These are phyloP conservation scores for Kwoniella shandongensis DNA, from an alignment of 768 basidiomycete species.

Conservation along the genomic window DNA sequence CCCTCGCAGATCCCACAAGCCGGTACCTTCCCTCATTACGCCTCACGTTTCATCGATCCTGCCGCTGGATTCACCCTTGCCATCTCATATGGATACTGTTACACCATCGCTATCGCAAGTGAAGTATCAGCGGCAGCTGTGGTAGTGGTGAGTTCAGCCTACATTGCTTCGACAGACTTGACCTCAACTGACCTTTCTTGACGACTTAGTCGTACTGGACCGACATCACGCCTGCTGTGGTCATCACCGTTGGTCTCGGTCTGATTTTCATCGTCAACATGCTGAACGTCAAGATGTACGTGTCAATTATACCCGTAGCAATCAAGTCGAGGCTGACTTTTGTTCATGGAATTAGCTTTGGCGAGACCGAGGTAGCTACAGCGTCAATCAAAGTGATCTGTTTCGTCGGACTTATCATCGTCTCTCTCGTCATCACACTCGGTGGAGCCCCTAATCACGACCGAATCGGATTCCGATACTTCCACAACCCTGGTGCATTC, in stretches of 20 bases:
- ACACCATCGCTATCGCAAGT: slow-evolving; percentile 65
- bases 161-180: neutral
- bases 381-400: slow-evolving; percentile 25
- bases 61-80: slow-evolving; percentile 55
- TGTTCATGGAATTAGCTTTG: slow-evolving; percentile 14
- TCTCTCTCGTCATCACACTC: slow-evolving; percentile 36
- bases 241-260: slow-evolving; percentile 55
- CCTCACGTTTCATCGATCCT: slow-evolving; percentile 53
- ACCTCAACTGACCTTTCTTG: neutral
- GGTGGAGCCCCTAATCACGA: slow-evolving; percentile 32
- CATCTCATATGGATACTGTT: slow-evolving; percentile 31
- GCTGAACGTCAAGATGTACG: slow-evolving; percentile 10
- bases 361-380: slow-evolving; percentile 26
- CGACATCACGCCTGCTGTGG: slow-evolving; percentile 28
- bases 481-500: slow-evolving; percentile 35
- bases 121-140: slow-evolving; percentile 73
- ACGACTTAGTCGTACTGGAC: slow-evolving; percentile 61
- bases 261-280: slow-evolving; percentile 20
- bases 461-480: slow-evolving; percentile 37
- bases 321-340: too few species aligned
- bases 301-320: neutral
- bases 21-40: slow-evolving; percentile 33
- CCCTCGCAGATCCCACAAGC: slow-evolving; percentile 25
- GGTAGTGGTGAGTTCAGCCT: slow-evolving; percentile 55
- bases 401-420: slow-evolving; percentile 18